phyloP scores from a whole-genome alignment of 495 filamentous ascomycete genomes.

The Xylaria bambusicola region DNA sequence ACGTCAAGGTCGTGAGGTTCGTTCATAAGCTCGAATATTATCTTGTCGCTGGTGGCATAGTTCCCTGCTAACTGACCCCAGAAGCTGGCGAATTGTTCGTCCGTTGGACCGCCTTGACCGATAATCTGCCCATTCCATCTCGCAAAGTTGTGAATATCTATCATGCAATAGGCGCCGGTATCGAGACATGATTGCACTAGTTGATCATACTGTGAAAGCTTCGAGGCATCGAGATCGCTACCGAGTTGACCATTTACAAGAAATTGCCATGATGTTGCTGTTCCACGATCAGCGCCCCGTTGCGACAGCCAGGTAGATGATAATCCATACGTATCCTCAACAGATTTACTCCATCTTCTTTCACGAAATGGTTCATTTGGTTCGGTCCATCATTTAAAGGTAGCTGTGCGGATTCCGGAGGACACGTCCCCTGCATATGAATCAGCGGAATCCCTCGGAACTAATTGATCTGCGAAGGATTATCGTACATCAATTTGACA shows the following conservation, averaged over 20 bases:
- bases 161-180: slow-evolving; percentile 58
- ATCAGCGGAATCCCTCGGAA: slow-evolving; percentile 20
- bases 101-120: slow-evolving; percentile 58
- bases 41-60: slow-evolving; percentile 48
- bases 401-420: slow-evolving; percentile 32
- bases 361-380: slow-evolving; percentile 57
- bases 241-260: slow-evolving; percentile 49
- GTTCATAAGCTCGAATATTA: slow-evolving; percentile 66
- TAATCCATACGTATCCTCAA: slow-evolving; percentile 51
- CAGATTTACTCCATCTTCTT: slow-evolving; percentile 51
- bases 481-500: slow-evolving; percentile 48
- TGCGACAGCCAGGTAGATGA: neutral
- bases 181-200: slow-evolving; percentile 60
- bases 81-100: slow-evolving; percentile 56
- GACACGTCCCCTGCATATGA: slow-evolving; percentile 37
- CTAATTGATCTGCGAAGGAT: neutral
- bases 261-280: slow-evolving; percentile 56
- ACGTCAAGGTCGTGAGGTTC: slow-evolving; percentile 59
- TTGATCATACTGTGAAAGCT: slow-evolving; percentile 57
- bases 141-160: slow-evolving; percentile 57
- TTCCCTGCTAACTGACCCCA: slow-evolving; percentile 61
- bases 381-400: slow-evolving; percentile 42
- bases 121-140: slow-evolving; percentile 61
- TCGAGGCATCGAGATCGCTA: slow-evolving; percentile 43
- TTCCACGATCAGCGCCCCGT: slow-evolving; percentile 1